phyloP scores from a whole-genome alignment of 2,329 filamentous ascomycete genomes.

The Trichophyton schoenleinii region DNA sequence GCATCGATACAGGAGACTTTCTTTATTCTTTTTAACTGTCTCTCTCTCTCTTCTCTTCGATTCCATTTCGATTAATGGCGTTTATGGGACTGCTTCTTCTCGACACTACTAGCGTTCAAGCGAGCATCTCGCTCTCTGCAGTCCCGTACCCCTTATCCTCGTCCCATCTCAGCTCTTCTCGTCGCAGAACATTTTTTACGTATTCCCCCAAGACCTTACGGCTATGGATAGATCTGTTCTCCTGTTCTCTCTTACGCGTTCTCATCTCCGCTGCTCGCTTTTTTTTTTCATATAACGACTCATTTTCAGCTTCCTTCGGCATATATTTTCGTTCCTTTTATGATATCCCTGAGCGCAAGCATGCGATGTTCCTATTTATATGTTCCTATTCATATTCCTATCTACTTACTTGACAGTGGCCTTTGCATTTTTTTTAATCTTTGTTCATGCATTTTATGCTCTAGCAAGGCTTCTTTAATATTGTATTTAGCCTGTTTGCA shows the following conservation, averaged over 20 bases:
- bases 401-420: background rate
- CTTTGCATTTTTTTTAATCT: background rate
- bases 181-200: background rate
- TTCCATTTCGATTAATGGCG: background rate
- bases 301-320: background rate
- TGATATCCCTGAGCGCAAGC: constrained; percentile 3
- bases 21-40: background rate
- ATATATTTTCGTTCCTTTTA: background rate
- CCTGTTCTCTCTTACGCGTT: background rate
- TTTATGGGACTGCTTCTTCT: background rate
- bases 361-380: background rate
- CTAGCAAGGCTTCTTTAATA: background rate
- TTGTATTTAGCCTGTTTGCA: background rate
- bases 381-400: background rate
- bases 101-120: background rate
- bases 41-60: background rate
- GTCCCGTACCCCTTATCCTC: background rate
- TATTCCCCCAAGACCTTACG: background rate
- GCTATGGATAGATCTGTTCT: constrained; percentile 3
- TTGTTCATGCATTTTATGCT: background rate
- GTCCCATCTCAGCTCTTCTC: background rate
- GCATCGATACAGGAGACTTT: background rate
- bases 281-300: background rate
- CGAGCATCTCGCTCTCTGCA: background rate
- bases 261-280: background rate